Conservation (phyloP, 371 early-diverging fungal species). For the Massospora cicadina region DNA sequence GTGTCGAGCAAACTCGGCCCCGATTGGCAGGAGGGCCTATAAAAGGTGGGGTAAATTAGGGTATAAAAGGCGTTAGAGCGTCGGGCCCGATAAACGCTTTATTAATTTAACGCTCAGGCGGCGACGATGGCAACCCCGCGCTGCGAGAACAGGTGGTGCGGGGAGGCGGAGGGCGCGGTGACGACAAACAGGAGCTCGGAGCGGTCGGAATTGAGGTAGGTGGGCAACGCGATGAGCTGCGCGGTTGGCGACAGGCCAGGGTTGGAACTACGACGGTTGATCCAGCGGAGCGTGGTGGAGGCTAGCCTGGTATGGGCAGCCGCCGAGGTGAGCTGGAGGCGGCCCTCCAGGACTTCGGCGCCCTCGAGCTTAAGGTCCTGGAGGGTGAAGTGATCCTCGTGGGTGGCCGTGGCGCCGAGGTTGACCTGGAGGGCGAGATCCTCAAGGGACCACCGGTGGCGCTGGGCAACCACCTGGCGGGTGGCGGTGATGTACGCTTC, state of each 20-base stretch:
- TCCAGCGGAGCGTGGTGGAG: slow-evolving; percentile 28
- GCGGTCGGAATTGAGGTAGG: slow-evolving; percentile 72
- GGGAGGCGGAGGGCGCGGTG: slow-evolving; percentile 22
- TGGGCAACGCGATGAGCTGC: slow-evolving; percentile 29
- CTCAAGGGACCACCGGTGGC: slow-evolving; percentile 40
- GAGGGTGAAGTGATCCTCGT: slow-evolving; percentile 17
- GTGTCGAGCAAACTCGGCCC: too few relatives aligned
- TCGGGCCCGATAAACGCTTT: too few relatives aligned
- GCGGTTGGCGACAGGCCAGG: not conserved
- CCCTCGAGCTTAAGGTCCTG: slow-evolving; percentile 41
- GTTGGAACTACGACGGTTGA: slow-evolving; percentile 16
- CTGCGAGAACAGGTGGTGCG: slow-evolving; percentile 37
- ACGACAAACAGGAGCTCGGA: slow-evolving; percentile 53
- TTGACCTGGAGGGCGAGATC: slow-evolving; percentile 35
- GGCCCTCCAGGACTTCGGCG: slow-evolving; percentile 22
- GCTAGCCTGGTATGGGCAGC: slow-evolving; percentile 23
- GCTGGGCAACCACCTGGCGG: slow-evolving; percentile 67
- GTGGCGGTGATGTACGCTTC: slow-evolving; percentile 87
- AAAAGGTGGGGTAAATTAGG: too few relatives aligned
- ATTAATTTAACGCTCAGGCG: slow-evolving; percentile 1
- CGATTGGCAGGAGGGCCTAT: too few relatives aligned
- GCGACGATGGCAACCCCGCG: slow-evolving; percentile 53
- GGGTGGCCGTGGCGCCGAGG: slow-evolving; percentile 15
- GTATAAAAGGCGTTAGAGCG: too few relatives aligned
- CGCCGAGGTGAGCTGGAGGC: slow-evolving; percentile 30